Conservation (phyloP, 129 eudicot genomes). For the Ambrosia artemisiifolia region DNA sequence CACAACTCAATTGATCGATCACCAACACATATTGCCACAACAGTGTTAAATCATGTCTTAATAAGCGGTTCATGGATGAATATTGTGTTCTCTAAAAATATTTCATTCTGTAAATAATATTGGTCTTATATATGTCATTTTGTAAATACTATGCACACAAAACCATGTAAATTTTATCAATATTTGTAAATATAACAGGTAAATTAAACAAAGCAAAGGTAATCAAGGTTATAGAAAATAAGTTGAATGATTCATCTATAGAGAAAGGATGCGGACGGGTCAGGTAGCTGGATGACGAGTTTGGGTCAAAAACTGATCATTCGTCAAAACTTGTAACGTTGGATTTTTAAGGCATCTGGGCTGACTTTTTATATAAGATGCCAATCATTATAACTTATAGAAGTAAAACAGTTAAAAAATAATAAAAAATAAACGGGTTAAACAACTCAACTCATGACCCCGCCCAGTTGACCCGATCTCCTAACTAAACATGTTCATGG, state of each 20-base stretch:
- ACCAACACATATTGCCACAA: constrained; percentile 21
- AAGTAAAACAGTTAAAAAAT: too few relatives aligned
- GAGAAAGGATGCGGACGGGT: not conserved
- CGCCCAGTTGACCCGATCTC: too few relatives aligned
- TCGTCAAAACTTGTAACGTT: not conserved
- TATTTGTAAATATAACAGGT: constrained; percentile 31
- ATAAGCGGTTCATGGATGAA: not conserved
- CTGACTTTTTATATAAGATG: too few relatives aligned
- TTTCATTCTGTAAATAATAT: constrained; percentile 15
- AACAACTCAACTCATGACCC: too few relatives aligned
- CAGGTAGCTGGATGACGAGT: not conserved
- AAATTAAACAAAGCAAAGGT: not conserved
- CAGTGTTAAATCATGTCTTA: constrained; percentile 10
- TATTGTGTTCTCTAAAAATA: not conserved
- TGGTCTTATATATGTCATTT: not conserved
- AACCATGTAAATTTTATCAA: constrained; percentile 1
- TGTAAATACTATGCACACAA: constrained; percentile 6
- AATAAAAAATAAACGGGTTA: too few relatives aligned
- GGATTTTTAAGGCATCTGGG: too few relatives aligned
- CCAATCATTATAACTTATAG: too few relatives aligned
- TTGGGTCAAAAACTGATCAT: not conserved
- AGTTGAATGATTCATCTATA: not conserved
- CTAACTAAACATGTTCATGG: too few relatives aligned
- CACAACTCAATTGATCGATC: constrained; percentile 31
- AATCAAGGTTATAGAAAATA: not conserved